Evolutionary conservation across 192 early-diverging fungal genomes (phyloP), one percentile per base, ranked within the genome.

Genomic region (Rhizoclosmatium globosum): DNA sequence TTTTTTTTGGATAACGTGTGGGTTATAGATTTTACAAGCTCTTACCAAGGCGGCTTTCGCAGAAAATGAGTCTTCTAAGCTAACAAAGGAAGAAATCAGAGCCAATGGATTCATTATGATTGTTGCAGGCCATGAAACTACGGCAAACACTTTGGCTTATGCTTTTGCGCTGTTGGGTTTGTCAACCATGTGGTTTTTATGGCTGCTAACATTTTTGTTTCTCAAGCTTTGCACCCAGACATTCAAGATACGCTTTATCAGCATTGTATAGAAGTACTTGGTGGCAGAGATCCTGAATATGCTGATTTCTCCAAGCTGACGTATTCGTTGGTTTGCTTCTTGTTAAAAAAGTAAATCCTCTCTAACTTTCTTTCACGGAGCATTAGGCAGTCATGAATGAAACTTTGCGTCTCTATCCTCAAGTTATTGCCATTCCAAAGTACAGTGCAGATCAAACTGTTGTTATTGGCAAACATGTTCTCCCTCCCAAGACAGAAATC

Each of bases 71-170:
- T 43, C 15, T 7, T 13, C 17, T 15, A 81, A 44, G 74, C 61
- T 47, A 65, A 81, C 56, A 50, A 58, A 56, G 17, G 42, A 41
- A 1, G 88, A 85, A 21, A 53, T 91, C 1, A 70, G 83, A 39
- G 84, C 81, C 15, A 87, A 89, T 56, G 53, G 85, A 13, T 81
- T 86, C 13, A 77, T 85, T n/a, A 79, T 91, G 4, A 81, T 88
- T 17, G 87, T 90, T 82, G 90, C 90, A 60, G 89, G 89, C 0
- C 60, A 62, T 39, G 60, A 62, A 62, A 62, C 60, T 19, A 62
- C 60, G 7, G 60, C 60, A 1, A 39, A 11, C 0, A 38, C 38
- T 21, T 45, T 45, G 9, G 9, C 23, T 68, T 45, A 68, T 64
- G 31, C 31, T 31, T 31, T 31, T 31, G 31, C 31, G 31, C 0